A percentile compares a stretch with the other conserved stretches of the same genome.
Evolutionary conservation across 306 rosid genomes (phyloP).

Genomic region (Sphenostylis stenocarpa): DNA sequence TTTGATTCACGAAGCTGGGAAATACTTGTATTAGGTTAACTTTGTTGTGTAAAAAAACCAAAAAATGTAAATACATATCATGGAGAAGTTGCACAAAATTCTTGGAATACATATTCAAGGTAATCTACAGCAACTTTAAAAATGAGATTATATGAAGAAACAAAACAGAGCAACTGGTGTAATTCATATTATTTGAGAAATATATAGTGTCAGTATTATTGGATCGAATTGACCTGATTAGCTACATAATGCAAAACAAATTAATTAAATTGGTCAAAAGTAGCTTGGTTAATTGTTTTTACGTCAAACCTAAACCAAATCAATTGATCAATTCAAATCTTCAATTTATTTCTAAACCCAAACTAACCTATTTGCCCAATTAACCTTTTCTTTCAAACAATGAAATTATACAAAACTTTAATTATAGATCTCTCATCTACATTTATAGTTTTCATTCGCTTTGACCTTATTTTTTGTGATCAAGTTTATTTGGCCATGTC

Average conservation of each 20-base stretch:
- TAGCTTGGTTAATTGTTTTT: background rate
- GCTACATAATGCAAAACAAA: background rate
- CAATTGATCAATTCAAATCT: background rate
- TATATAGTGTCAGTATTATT: background rate
- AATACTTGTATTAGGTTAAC: conserved; percentile 36
- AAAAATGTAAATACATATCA: background rate
- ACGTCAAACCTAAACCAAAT: background rate
- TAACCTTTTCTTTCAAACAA: background rate
- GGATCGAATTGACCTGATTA: background rate
- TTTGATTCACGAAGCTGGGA: conserved; percentile 96
- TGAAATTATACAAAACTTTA: background rate
- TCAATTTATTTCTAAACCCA: background rate
- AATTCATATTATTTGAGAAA: background rate
- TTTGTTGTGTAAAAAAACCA: conserved; percentile 12
- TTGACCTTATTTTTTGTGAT: background rate
- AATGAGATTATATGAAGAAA: background rate
- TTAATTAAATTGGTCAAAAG: background rate
- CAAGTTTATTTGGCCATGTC: background rate
- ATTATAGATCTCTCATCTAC: background rate
- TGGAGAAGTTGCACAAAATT: conserved; percentile 13
- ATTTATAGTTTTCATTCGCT: background rate
- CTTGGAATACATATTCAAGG: background rate
- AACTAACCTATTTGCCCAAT: background rate
- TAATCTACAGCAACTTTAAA: background rate
- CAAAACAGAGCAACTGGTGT: background rate